Conservation (phyloP, 2,329 filamentous ascomycete genomes). For the Botryotinia convoluta region DNA sequence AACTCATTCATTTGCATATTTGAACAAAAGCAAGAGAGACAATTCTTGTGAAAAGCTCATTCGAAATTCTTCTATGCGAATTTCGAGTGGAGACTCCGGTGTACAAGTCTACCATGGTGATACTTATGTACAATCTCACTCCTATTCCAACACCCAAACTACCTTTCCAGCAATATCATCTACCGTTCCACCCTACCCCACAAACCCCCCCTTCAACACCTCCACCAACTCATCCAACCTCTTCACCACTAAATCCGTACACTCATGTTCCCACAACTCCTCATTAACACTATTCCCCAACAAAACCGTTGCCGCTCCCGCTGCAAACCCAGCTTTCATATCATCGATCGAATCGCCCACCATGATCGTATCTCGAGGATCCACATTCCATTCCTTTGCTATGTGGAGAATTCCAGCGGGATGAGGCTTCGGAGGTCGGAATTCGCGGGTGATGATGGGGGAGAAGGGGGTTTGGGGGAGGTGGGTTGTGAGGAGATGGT, state of each 20-base stretch:
- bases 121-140: not conserved
- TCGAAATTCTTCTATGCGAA: not conserved
- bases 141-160: not conserved
- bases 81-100: not conserved
- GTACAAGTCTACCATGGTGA: not conserved
- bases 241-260: slow-evolving; percentile 73
- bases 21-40: not conserved
- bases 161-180: not conserved
- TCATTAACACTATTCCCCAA: slow-evolving; percentile 79
- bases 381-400: slow-evolving; percentile 65
- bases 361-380: slow-evolving; percentile 36
- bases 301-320: slow-evolving; percentile 87
- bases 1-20: not conserved
- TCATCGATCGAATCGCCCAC: slow-evolving; percentile 82
- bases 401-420: slow-evolving; percentile 88
- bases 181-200: slow-evolving; percentile 43
- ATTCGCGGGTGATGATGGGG: slow-evolving; percentile 82
- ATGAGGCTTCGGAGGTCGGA: slow-evolving; percentile 77
- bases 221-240: slow-evolving; percentile 73
- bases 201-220: slow-evolving; percentile 73
- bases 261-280: slow-evolving; percentile 65
- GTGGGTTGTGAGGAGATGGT: slow-evolving; percentile 72
- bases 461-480: slow-evolving; percentile 65
- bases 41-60: not conserved
- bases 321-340: slow-evolving; percentile 79